These are phyloP conservation scores for Amauroascus niger DNA, from an alignment of 2,329 filamentous ascomycete species.

Conservation along the genomic window DNA sequence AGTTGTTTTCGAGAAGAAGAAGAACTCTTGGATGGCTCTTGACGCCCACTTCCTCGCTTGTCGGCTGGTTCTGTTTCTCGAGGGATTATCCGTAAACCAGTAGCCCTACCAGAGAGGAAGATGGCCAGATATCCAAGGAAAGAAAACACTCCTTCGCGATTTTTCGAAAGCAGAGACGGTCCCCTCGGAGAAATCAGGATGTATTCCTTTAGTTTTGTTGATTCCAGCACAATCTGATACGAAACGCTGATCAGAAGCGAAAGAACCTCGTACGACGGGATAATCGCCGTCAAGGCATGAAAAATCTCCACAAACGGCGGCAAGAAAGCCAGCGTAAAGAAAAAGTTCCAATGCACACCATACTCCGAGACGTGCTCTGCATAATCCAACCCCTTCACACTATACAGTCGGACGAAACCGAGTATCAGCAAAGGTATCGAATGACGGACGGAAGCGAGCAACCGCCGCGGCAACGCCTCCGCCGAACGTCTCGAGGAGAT, in stretches of 20 bases:
- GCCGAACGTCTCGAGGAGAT: conserved; percentile 25
- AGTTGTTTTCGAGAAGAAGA: conserved; percentile 45
- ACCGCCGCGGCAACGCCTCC: conserved; percentile 42
- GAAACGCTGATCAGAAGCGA: conserved; percentile 56
- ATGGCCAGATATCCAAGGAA: conserved; percentile 91
- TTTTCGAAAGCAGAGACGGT: conserved; percentile 70
- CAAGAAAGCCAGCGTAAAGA: conserved; percentile 85
- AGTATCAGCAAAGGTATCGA: conserved; percentile 72
- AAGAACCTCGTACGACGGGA: conserved; percentile 69
- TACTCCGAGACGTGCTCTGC: conserved; percentile 97
- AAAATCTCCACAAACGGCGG: conserved; percentile 82
- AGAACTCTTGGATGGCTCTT: conserved; percentile 35
- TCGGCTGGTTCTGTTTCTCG: conserved; percentile 47
- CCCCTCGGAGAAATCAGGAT: conserved; percentile 70
- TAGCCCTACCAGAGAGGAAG: conserved; percentile 78
- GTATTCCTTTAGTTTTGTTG: conserved; percentile 67
- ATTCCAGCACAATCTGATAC: conserved; percentile 70
- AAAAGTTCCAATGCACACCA: conserved; percentile 99
- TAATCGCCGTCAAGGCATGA: conserved; percentile 57
- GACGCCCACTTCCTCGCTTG: too few relatives aligned
- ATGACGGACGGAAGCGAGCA: conserved; percentile 62
- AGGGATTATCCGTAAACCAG: conserved; percentile 70
- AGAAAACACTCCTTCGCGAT: conserved; percentile 90
- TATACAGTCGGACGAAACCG: conserved; percentile 70
- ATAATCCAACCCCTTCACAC: conserved; percentile 89